Conservation (phyloP, 192 early-diverging fungal species). For the Radiomyces spectabilis region DNA sequence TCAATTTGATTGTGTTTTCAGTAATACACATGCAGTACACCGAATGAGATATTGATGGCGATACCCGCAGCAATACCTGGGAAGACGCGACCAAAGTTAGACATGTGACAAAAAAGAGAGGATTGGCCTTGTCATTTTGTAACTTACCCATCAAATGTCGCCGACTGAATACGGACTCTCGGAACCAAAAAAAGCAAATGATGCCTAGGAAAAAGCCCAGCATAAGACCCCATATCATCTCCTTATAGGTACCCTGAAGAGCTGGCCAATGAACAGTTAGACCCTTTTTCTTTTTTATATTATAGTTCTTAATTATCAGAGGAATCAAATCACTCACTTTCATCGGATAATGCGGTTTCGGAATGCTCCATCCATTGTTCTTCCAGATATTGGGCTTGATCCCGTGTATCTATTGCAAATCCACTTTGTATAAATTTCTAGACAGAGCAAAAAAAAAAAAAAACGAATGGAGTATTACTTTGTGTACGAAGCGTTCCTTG, state of each 20-base stretch:
- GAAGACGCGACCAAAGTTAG: not conserved
- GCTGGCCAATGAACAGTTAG: too few relatives aligned
- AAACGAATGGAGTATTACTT: too few relatives aligned
- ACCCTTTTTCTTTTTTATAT: too few relatives aligned
- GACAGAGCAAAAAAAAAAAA: too few relatives aligned
- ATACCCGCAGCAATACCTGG: conserved; percentile 43
- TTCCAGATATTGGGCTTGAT: conserved; percentile 36
- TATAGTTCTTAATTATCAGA: too few relatives aligned
- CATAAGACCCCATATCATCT: conserved; percentile 49
- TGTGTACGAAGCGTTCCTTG: conserved; percentile 35
- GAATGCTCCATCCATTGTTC: conserved; percentile 55
- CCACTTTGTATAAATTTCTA: too few relatives aligned
- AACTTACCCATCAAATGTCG: conserved; percentile 45
- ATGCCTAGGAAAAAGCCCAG: conserved; percentile 50
- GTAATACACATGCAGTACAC: conserved; percentile 40
- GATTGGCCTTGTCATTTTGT: too few relatives aligned
- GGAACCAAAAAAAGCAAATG: conserved; percentile 45
- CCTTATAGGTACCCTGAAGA: conserved; percentile 39
- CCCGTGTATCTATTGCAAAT: conserved; percentile 9
- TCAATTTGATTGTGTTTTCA: too few relatives aligned
- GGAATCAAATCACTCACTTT: conserved; percentile 43
- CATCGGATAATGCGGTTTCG: conserved; percentile 42
- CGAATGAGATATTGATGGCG: conserved; percentile 45
- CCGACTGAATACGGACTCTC: conserved; percentile 41
- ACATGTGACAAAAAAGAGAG: not conserved